Evolutionary conservation across 78 protist species (phyloP).

Genomic region (Dictyostelium intermedium): DNA sequence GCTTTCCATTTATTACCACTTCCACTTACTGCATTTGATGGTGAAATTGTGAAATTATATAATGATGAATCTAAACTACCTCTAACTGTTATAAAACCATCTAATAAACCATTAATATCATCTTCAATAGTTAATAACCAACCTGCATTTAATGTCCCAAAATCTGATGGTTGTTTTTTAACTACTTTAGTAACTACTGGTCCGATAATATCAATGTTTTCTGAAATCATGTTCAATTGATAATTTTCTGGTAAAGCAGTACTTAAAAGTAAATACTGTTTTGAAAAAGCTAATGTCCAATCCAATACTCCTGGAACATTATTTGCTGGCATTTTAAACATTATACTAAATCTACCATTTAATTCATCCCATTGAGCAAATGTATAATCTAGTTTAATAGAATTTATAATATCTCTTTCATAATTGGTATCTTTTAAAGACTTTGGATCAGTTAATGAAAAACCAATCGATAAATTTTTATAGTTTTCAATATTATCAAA

Average conservation of each 20-base stretch:
- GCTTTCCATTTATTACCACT: background rate
- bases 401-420: background rate
- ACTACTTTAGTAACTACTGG: background rate
- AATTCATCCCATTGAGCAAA: background rate
- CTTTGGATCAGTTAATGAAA: background rate
- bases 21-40: background rate
- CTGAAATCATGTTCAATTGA: background rate
- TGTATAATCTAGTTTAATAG: background rate
- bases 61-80: background rate
- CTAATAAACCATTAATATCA: background rate
- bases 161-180: background rate
- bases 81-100: background rate
- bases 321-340: background rate
- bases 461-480: background rate
- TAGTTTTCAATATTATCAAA: background rate
- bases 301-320: background rate
- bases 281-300: background rate
- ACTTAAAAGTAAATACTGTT: background rate
- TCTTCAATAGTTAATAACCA: background rate
- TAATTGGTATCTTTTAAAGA: background rate
- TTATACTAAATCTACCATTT: background rate
- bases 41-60: background rate
- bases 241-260: background rate
- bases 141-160: background rate
- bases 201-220: background rate